A percentile compares a stretch with the other conserved stretches of the same genome.
Evolutionary conservation across 164 flowering plant species (phyloP).

Genomic region (Vitis amurensis): DNA sequence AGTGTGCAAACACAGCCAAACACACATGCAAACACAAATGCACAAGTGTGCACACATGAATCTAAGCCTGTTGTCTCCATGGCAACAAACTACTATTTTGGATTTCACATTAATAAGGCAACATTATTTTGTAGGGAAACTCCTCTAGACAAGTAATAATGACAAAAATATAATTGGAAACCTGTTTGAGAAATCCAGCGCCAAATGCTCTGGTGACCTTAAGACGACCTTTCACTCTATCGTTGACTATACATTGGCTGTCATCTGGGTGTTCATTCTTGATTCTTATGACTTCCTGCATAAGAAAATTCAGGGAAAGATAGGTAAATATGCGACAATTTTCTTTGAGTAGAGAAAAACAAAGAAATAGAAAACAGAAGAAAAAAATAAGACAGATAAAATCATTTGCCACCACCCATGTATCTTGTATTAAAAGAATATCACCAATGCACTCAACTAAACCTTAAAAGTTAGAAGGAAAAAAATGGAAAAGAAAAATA

Average conservation of each 20-base stretch:
- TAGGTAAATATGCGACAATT: too few relatives aligned
- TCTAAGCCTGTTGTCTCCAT: too few relatives aligned
- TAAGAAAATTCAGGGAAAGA: background rate
- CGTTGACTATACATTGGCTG: conserved; percentile 86
- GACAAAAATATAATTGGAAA: conserved; percentile 15
- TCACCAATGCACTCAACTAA: background rate
- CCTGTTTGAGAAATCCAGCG: conserved; percentile 97
- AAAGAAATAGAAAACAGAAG: background rate
- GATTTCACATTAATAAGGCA: background rate
- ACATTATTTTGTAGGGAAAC: background rate
- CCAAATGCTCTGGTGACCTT: conserved; percentile 99
- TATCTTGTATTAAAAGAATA: background rate
- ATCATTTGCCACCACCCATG: too few relatives aligned
- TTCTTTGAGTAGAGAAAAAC: background rate
- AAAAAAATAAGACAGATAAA: background rate
- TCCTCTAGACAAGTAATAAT: background rate
- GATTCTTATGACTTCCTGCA: conserved; percentile 91
- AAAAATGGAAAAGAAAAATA: background rate
- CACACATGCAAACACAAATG: too few relatives aligned
- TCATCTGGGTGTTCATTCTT: conserved; percentile 98
- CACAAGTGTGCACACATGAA: too few relatives aligned
- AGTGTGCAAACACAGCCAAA: too few relatives aligned
- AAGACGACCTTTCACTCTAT: conserved; percentile 96
- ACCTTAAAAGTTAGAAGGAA: background rate
- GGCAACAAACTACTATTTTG: too few relatives aligned